A percentile compares a stretch with the other conserved stretches of the same genome.
phyloP scores from a whole-genome alignment of 2,329 filamentous ascomycete species.

The Teratosphaeriaceae sp. region DNA sequence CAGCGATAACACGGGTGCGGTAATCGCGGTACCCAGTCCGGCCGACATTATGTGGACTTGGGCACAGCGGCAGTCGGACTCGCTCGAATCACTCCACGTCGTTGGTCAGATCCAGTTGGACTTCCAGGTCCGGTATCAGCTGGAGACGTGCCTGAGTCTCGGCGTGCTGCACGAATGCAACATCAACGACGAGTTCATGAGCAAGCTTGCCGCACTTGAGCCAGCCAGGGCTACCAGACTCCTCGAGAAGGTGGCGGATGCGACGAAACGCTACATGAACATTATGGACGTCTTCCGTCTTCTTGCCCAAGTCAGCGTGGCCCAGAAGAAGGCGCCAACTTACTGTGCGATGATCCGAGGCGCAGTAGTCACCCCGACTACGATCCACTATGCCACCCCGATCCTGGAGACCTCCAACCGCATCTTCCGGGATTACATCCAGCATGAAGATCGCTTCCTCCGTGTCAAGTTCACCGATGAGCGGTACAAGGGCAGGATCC shows the following conservation, averaged over 20 bases:
- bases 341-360: constrained; percentile 73
- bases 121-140: constrained; percentile 76
- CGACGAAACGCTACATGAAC: constrained; percentile 55
- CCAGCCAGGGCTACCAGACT: constrained; percentile 51
- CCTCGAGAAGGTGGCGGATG: constrained; percentile 67
- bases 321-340: constrained; percentile 40
- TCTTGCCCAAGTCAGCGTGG: constrained; percentile 32
- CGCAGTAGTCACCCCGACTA: constrained; percentile 75
- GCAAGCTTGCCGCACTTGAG: constrained; percentile 49
- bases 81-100: not conserved
- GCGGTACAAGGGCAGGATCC: constrained; percentile 42
- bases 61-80: not conserved
- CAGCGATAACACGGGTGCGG: not conserved
- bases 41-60: constrained; percentile 8
- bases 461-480: constrained; percentile 89
- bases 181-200: constrained; percentile 61
- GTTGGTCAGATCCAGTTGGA: constrained; percentile 20
- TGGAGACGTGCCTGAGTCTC: constrained; percentile 88
- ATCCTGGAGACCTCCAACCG: constrained; percentile 82
- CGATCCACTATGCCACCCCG: constrained; percentile 70
- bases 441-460: constrained; percentile 71
- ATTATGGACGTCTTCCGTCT: constrained; percentile 64
- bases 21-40: not conserved
- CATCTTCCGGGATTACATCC: constrained; percentile 65
- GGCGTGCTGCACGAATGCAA: constrained; percentile 70